A percentile compares a stretch with the other conserved stretches of the same genome.
Conservation (phyloP, 2,329 filamentous ascomycete species). For the Trichoderma harzianum region DNA sequence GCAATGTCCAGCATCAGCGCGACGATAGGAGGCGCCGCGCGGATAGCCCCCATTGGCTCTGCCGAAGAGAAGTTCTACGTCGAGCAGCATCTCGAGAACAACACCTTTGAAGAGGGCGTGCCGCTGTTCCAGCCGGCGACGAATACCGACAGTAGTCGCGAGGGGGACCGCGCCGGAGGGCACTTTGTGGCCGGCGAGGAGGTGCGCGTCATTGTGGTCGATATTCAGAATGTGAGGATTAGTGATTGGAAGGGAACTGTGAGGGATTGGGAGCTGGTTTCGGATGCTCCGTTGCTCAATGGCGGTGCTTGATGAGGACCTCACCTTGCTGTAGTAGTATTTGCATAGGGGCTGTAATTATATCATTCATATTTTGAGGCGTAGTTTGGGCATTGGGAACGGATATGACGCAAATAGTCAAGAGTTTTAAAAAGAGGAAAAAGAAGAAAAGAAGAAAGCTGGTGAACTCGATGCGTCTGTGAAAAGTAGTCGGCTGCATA, state of each 20-base stretch:
- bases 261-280: constrained; percentile 64
- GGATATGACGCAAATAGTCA: not conserved
- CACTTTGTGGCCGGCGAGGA: constrained; percentile 78
- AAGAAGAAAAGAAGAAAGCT: not conserved
- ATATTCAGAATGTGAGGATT: constrained; percentile 79
- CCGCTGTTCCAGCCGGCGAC: constrained; percentile 31
- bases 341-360: not conserved
- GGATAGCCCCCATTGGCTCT: constrained; percentile 67
- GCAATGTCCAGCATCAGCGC: constrained; percentile 85
- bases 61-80: constrained; percentile 84
- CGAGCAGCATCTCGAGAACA: constrained; percentile 82
- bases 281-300: constrained; percentile 39
- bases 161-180: constrained; percentile 51
- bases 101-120: constrained; percentile 68
- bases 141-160: constrained; percentile 36
- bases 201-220: constrained; percentile 82
- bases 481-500: not conserved
- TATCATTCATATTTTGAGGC: not conserved
- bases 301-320: constrained; percentile 32
- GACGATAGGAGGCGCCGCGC: constrained; percentile 86
- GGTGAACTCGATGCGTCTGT: not conserved
- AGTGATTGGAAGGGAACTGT: constrained; percentile 96
- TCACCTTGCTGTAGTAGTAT: not conserved
- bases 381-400: not conserved
- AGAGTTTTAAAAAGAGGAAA: not conserved